Evolutionary conservation across 2,329 filamentous ascomycete species (phyloP).

Genomic region (Microcyclospora tardicrescens): DNA sequence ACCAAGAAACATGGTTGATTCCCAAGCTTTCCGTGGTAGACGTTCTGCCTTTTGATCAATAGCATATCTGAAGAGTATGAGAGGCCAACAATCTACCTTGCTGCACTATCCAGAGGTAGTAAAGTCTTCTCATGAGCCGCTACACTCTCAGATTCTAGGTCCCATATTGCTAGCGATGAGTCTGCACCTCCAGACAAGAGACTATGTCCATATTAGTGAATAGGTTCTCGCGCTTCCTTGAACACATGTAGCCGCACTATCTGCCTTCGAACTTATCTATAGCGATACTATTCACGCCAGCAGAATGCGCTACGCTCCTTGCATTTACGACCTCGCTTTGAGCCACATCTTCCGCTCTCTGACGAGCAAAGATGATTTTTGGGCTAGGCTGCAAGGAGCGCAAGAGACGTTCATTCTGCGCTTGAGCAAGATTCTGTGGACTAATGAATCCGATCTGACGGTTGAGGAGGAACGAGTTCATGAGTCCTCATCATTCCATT

Average conservation of each 20-base stretch:
- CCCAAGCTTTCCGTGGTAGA: conserved; percentile 49
- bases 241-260: conserved; percentile 37
- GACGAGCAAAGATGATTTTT: conserved; percentile 57
- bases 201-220: conserved; percentile 27
- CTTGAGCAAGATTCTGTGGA: conserved; percentile 50
- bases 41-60: conserved; percentile 13
- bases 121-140: neutral
- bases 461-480: conserved; percentile 65
- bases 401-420: conserved; percentile 53
- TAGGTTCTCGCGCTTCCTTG: no score
- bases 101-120: neutral
- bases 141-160: conserved; percentile 50
- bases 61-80: conserved; percentile 3
- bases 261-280: conserved; percentile 72
- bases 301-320: conserved; percentile 41
- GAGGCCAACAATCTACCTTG: conserved; percentile 5
- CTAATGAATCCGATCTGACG: conserved; percentile 58
- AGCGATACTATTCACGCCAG: conserved; percentile 66
- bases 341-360: conserved; percentile 26
- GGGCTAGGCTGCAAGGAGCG: conserved; percentile 56
- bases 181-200: conserved; percentile 78
- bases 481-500: conserved; percentile 22
- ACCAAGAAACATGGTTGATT: conserved; percentile 65
- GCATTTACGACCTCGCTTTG: neutral
- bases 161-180: conserved; percentile 74